Percentiles rank a stretch among this genome's conserved stretches.
Conservation (phyloP, 2,329 filamentous ascomycete species). For the Clarireedia monteithiana region DNA sequence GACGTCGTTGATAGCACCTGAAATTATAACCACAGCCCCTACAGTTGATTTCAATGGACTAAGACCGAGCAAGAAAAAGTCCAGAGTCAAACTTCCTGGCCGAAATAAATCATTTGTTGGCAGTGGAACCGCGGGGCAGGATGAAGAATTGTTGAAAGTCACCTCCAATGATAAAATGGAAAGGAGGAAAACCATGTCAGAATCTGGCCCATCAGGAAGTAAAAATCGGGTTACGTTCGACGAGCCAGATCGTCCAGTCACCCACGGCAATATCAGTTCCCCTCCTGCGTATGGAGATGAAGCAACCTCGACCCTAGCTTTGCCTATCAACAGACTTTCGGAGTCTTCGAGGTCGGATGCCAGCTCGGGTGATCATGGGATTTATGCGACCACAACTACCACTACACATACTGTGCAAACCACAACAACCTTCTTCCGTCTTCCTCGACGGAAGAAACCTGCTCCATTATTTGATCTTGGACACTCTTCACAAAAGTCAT, state of each 20-base stretch:
- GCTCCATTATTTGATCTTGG: conserved; percentile 80
- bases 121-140: conserved; percentile 1
- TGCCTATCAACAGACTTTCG: conserved; percentile 59
- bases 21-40: conserved; percentile 88
- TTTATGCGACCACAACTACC: conserved; percentile 50
- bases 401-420: conserved; percentile 56
- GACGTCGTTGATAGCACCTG: conserved; percentile 40
- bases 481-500: conserved; percentile 74
- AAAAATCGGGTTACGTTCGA: conserved; percentile 49
- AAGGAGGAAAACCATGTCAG: conserved; percentile 34
- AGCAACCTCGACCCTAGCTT: conserved; percentile 50
- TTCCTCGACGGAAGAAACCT: conserved; percentile 68
- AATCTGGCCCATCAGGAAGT: conserved; percentile 26
- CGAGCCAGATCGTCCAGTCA: conserved; percentile 46
- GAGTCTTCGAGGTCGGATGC: conserved; percentile 89
- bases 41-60: conserved; percentile 53
- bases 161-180: conserved; percentile 32
- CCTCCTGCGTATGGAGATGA: conserved; percentile 57
- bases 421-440: conserved; percentile 69
- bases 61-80: conserved; percentile 46
- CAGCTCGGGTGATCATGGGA: conserved; percentile 61
- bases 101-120: conserved; percentile 32
- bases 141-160: conserved; percentile 14
- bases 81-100: conserved; percentile 46
- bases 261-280: conserved; percentile 29